These are phyloP conservation scores for Lodderomyces orthopsilosis DNA, from an alignment of 1,139 yeast species.

Conservation along the genomic window DNA sequence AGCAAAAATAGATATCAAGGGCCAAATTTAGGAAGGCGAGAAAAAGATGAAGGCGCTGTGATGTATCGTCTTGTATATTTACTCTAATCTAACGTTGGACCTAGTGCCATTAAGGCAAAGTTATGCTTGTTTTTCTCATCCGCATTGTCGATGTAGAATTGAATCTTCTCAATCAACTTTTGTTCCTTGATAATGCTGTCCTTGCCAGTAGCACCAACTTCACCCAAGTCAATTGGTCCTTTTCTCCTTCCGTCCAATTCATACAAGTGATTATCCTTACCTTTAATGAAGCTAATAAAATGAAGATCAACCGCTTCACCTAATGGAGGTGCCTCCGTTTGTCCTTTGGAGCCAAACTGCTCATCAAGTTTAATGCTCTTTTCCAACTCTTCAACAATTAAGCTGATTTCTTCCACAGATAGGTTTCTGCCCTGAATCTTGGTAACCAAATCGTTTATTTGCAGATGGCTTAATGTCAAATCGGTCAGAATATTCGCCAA, in stretches of 20 bases:
- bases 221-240: constrained; percentile 72
- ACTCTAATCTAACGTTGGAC: constrained; percentile 47
- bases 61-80: neutral
- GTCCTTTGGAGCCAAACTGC: constrained; percentile 65
- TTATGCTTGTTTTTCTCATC: constrained; percentile 57
- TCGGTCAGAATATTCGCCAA: constrained; percentile 60
- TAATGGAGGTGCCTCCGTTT: constrained; percentile 76
- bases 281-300: constrained; percentile 71
- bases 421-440: constrained; percentile 20
- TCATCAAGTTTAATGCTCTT: constrained; percentile 45
- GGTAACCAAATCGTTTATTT: constrained; percentile 26
- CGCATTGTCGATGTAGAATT: constrained; percentile 62
- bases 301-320: constrained; percentile 66
- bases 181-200: constrained; percentile 52
- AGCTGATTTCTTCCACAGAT: constrained; percentile 37
- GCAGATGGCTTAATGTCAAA: constrained; percentile 36
- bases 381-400: constrained; percentile 52
- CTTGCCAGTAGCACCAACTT: neutral
- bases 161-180: constrained; percentile 52
- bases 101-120: constrained; percentile 68
- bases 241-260: constrained; percentile 88
- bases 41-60: too few relatives aligned
- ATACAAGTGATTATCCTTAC: constrained; percentile 56
- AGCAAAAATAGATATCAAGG: constrained; percentile 79
- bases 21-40: constrained; percentile 54